These are phyloP conservation scores for Polygonum maritimum DNA, from an alignment of 148 eudicot genomes.

Conservation along the genomic window DNA sequence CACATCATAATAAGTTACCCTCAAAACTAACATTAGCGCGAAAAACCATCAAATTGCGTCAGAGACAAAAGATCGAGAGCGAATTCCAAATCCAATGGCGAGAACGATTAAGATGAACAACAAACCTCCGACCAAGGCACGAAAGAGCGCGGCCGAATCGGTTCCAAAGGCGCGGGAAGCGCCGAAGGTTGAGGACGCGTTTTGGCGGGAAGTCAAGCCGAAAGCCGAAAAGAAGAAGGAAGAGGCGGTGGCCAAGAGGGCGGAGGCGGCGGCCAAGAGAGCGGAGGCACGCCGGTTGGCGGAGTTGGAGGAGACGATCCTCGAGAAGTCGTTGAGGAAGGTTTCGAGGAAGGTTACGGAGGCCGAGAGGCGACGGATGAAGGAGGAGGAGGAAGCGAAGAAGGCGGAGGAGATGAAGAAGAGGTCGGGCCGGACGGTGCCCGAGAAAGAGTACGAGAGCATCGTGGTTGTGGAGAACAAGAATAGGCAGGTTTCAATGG, in stretches of 20 bases:
- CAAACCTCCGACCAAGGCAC: too few relatives aligned
- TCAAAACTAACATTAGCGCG: too few relatives aligned
- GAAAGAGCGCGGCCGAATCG: too few relatives aligned
- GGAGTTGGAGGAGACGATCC: constrained; percentile 63
- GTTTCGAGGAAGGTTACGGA: constrained; percentile 73
- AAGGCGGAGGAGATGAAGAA: constrained; percentile 54
- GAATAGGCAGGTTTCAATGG: constrained; percentile 40
- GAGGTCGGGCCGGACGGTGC: constrained; percentile 39
- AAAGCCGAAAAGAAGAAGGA: constrained; percentile 78
- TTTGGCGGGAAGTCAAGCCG: constrained; percentile 81
- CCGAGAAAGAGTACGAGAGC: constrained; percentile 54
- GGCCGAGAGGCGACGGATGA: constrained; percentile 45
- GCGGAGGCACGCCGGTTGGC: constrained; percentile 78
- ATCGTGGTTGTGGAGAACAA: constrained; percentile 34
- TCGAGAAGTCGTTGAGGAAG: constrained; percentile 53
- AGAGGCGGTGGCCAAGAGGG: constrained; percentile 72
- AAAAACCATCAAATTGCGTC: too few relatives aligned
- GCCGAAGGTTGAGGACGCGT: constrained; percentile 35
- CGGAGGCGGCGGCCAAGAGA: constrained; percentile 59
- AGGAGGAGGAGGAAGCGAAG: constrained; percentile 57
- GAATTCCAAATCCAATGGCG: too few relatives aligned
- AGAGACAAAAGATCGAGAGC: too few relatives aligned
- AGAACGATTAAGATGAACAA: too few relatives aligned
- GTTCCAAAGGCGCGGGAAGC: constrained; percentile 15
- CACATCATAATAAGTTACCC: too few relatives aligned